Conservation (phyloP, 164 flowering plant genomes). For the Umbilicus rupestris region DNA sequence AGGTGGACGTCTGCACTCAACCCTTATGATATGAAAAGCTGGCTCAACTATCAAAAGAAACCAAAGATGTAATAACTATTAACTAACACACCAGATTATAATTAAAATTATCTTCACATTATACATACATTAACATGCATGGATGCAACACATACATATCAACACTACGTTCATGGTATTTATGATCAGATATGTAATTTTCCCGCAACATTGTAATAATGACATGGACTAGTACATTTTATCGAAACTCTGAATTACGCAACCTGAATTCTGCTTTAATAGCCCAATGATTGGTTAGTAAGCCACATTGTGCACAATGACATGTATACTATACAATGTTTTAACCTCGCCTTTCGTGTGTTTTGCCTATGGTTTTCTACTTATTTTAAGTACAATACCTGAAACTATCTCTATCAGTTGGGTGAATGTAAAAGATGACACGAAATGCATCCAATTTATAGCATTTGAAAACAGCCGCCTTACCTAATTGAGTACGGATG, state of each 20-base stretch:
- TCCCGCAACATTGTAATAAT: not conserved
- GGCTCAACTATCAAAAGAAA: constrained; percentile 4
- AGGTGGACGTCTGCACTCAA: not conserved
- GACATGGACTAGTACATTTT: not conserved
- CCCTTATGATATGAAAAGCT: constrained; percentile 1
- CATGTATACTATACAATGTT: too few relatives aligned
- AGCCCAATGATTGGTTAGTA: too few relatives aligned
- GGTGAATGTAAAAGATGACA: not conserved
- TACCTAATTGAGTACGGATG: not conserved
- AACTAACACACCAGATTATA: constrained; percentile 3
- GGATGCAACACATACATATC: too few relatives aligned
- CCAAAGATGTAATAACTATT: not conserved
- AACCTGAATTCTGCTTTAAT: not conserved
- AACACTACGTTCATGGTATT: not conserved
- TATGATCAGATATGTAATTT: not conserved
- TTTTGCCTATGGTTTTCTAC: not conserved
- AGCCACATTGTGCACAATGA: too few relatives aligned
- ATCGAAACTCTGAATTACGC: not conserved
- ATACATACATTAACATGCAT: not conserved
- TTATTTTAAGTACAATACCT: not conserved
- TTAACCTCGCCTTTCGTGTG: not conserved
- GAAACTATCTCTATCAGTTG: not conserved
- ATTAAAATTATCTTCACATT: not conserved
- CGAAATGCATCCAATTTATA: not conserved
- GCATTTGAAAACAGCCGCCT: not conserved